Evolutionary conservation across 1,139 yeast genomes (phyloP).

Genomic region (Kluyveromyces marxianus): DNA sequence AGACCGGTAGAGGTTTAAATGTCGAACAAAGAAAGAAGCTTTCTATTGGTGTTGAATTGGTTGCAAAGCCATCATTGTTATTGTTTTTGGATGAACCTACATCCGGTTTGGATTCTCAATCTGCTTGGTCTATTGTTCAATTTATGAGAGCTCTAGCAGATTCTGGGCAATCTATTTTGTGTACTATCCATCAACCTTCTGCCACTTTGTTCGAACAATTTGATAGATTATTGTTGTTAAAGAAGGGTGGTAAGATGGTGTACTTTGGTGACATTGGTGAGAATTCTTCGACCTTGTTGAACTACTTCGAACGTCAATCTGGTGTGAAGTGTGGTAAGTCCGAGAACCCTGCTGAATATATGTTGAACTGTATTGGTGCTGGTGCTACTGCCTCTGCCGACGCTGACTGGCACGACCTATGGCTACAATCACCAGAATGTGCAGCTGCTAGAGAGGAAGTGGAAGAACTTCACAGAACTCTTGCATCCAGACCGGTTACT

Average conservation of each 20-base stretch:
- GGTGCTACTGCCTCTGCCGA: constrained; percentile 45
- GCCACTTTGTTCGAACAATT: constrained; percentile 54
- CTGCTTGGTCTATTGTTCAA: constrained; percentile 61
- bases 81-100: constrained; percentile 82
- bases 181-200: constrained; percentile 83
- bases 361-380: constrained; percentile 57
- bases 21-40: constrained; percentile 88
- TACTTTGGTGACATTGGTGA: constrained; percentile 62
- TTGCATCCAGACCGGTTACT: constrained; percentile 23
- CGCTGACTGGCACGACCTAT: constrained; percentile 42
- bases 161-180: constrained; percentile 63
- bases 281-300: constrained; percentile 41
- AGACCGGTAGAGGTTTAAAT: constrained; percentile 62
- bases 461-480: constrained; percentile 27
- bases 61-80: constrained; percentile 66
- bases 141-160: constrained; percentile 47
- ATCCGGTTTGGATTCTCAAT: constrained; percentile 76
- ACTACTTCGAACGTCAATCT: constrained; percentile 51
- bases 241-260: constrained; percentile 68
- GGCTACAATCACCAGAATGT: constrained; percentile 40
- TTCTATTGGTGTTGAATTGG: constrained; percentile 70
- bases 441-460: constrained; percentile 33
- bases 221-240: constrained; percentile 60
- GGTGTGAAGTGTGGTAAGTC: constrained; percentile 39
- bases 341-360: constrained; percentile 64